These are phyloP conservation scores for Lactarius tabidus DNA, from an alignment of 768 basidiomycete species.

Conservation along the genomic window DNA sequence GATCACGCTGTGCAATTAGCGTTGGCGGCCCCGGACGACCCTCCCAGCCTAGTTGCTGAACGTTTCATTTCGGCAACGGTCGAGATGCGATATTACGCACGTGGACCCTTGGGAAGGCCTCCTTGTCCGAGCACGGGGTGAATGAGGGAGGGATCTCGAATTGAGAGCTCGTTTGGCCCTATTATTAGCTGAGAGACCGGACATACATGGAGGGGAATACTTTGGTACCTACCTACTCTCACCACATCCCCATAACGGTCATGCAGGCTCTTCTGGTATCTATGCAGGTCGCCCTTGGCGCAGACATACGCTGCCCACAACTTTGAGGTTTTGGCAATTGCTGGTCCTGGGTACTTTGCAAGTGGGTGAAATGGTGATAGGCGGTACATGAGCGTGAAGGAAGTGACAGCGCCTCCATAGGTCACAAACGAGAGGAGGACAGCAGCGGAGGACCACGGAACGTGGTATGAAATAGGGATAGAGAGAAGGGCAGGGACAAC, in stretches of 20 bases:
- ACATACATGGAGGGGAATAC: no score
- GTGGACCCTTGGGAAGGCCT: no score
- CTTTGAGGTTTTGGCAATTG: slow-evolving; percentile 30
- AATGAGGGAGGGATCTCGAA: no score
- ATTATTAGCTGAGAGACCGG: not conserved
- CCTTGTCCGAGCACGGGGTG: no score
- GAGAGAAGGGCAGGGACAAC: not conserved
- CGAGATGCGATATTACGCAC: no score
- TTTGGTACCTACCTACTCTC: slow-evolving; percentile 23
- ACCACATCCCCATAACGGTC: slow-evolving; percentile 38
- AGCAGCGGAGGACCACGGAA: not conserved
- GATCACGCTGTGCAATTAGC: no score
- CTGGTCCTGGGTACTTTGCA: slow-evolving; percentile 37
- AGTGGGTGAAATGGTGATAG: not conserved
- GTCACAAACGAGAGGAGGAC: not conserved
- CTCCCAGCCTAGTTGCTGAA: no score
- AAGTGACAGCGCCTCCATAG: not conserved
- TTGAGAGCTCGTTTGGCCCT: no score
- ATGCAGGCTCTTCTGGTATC: slow-evolving; percentile 32
- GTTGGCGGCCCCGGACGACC: no score
- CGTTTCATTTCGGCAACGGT: no score
- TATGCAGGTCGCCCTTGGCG: slow-evolving; percentile 31
- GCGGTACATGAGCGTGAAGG: not conserved
- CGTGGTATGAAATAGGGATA: not conserved
- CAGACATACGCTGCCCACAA: slow-evolving; percentile 28